These are phyloP conservation scores for Xylariaceae sp. DNA, from an alignment of 2,329 filamentous ascomycete genomes.

Conservation along the genomic window DNA sequence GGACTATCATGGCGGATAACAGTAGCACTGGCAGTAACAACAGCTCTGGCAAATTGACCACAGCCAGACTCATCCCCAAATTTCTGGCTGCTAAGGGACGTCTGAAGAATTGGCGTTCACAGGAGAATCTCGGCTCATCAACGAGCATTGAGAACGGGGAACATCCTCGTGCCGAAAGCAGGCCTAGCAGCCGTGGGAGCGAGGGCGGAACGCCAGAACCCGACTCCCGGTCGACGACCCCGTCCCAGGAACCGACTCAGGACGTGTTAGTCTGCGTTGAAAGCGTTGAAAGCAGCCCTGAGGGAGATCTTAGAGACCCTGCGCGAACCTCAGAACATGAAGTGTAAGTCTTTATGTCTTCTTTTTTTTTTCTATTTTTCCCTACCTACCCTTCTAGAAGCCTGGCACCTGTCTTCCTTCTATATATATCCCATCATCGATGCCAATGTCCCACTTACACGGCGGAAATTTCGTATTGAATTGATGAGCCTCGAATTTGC, in stretches of 20 bases:
- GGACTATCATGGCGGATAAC: slow-evolving; percentile 23
- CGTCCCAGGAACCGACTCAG: slow-evolving; percentile 20
- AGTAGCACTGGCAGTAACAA: slow-evolving; percentile 22
- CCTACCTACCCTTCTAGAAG: not conserved
- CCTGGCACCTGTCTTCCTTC: not conserved
- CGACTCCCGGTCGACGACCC: slow-evolving; percentile 23
- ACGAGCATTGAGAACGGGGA: slow-evolving; percentile 32
- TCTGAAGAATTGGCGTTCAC: slow-evolving; percentile 42
- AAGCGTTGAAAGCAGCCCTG: slow-evolving; percentile 18
- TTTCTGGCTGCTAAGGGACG: slow-evolving; percentile 44
- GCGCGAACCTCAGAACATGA: slow-evolving; percentile 36
- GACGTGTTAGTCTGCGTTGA: slow-evolving; percentile 28
- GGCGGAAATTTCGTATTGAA: not conserved
- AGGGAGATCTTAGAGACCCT: slow-evolving; percentile 15
- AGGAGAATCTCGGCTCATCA: slow-evolving; percentile 33
- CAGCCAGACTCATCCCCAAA: slow-evolving; percentile 43
- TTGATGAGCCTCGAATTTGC: not conserved
- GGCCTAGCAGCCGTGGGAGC: slow-evolving; percentile 23
- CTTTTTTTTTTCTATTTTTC: not conserved
- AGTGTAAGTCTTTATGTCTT: slow-evolving; percentile 22
- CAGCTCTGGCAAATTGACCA: slow-evolving; percentile 20
- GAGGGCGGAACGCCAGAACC: slow-evolving; percentile 9
- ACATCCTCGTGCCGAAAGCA: slow-evolving; percentile 28
- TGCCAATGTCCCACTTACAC: too few species aligned
- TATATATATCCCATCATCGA: not conserved